phyloP scores from a whole-genome alignment of 345 rosid species.

The Melaleuca quinquenervia region DNA sequence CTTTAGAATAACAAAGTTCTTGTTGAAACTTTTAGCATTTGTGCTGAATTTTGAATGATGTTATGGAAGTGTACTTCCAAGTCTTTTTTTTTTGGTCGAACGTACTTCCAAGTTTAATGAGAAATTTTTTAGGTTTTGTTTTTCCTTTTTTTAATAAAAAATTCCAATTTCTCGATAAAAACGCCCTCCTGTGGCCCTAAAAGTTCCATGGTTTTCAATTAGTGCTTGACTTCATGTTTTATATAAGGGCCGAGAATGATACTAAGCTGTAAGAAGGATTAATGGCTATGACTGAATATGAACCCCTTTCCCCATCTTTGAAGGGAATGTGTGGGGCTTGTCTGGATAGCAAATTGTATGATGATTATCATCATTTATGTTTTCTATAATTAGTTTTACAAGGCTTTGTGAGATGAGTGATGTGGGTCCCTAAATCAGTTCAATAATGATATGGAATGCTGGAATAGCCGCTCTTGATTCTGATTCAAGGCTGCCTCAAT shows the following conservation, averaged over 20 bases:
- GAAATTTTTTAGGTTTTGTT: neutral
- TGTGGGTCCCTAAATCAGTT: neutral
- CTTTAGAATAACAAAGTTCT: neutral
- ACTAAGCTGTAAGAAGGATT: neutral
- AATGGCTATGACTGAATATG: neutral
- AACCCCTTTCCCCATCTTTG: neutral
- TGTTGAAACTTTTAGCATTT: neutral
- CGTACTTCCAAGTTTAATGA: neutral
- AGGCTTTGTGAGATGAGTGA: neutral
- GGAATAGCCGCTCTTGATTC: neutral
- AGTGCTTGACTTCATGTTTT: neutral
- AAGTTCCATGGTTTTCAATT: neutral
- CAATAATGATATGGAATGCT: neutral
- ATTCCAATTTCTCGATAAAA: neutral
- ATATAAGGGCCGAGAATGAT: neutral
- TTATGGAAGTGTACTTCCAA: neutral
- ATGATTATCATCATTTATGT: neutral
- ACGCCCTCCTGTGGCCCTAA: neutral
- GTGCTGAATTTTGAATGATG: neutral
- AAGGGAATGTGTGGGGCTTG: neutral
- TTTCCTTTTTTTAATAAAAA: neutral
- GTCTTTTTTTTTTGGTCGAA: too few relatives aligned
- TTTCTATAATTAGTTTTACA: neutral
- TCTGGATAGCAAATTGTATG: neutral
- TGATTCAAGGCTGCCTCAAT: neutral